A percentile compares a stretch with the other conserved stretches of the same genome.
phyloP scores from a whole-genome alignment of 2,329 filamentous ascomycete genomes.

The Fusarium sp. region DNA sequence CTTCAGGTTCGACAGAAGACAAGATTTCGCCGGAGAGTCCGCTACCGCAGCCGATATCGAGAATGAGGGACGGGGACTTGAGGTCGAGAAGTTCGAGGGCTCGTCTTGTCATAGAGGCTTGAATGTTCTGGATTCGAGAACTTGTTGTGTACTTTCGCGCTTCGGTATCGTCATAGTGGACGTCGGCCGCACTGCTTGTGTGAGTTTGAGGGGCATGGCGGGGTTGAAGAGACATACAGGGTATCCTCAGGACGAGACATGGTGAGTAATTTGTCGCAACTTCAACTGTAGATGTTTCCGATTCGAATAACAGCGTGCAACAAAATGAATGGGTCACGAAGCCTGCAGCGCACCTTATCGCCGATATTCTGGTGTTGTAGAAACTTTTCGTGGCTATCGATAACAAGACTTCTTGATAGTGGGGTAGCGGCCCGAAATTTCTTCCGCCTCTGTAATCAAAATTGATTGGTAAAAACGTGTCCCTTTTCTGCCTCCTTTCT shows the following conservation, averaged over 20 bases:
- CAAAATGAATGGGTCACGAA: background rate
- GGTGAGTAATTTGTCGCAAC: constrained; percentile 49
- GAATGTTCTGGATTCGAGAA: constrained; percentile 94
- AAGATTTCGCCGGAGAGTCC: constrained; percentile 95
- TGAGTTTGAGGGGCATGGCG: constrained; percentile 46
- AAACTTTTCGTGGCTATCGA: constrained; percentile 48
- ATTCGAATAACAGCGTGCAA: background rate
- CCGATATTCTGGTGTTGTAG: constrained; percentile 27
- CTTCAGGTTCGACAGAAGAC: constrained; percentile 73
- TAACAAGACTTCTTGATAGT: constrained; percentile 28
- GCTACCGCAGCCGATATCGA: constrained; percentile 96
- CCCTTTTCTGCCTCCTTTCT: constrained; percentile 21
- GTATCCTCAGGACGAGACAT: constrained; percentile 99
- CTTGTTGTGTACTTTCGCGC: constrained; percentile 97
- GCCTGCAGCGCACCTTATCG: constrained; percentile 18
- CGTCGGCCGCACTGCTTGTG: constrained; percentile 81
- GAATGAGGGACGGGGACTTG: constrained; percentile 82
- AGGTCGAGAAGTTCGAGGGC: constrained; percentile 93
- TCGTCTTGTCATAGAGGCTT: constrained; percentile 92
- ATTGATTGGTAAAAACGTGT: constrained; percentile 45
- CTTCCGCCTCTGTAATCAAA: background rate
- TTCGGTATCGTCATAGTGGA: constrained; percentile 97
- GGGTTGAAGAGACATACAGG: constrained; percentile 68
- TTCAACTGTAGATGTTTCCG: background rate
- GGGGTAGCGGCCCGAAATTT: constrained; percentile 12